Evolutionary conservation across 2,329 filamentous ascomycete species (phyloP).

Genomic region (Aspergillus carbonarius): DNA sequence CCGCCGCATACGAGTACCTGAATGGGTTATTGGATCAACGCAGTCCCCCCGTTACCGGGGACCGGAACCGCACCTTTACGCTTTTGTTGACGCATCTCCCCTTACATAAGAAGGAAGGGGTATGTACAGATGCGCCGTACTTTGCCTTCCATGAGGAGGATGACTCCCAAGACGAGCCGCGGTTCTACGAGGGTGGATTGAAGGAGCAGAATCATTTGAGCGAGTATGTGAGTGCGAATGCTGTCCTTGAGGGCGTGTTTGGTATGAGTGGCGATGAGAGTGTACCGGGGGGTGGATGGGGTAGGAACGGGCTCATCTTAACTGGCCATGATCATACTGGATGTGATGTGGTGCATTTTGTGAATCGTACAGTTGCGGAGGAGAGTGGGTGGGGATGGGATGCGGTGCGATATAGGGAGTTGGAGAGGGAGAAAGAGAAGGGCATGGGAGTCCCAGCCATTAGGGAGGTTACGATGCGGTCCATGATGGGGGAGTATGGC

Average conservation of each 20-base stretch:
- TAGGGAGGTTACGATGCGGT: slow-evolving; percentile 87
- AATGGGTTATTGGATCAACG: slow-evolving; percentile 60
- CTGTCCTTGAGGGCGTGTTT: slow-evolving; percentile 80
- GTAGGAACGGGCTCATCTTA: slow-evolving; percentile 74
- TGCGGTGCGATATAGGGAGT: slow-evolving; percentile 30
- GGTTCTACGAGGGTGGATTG: slow-evolving; percentile 50
- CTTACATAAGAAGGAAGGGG: slow-evolving; percentile 74
- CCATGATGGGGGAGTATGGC: slow-evolving; percentile 98
- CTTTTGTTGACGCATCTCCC: slow-evolving; percentile 90
- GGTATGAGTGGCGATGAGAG: slow-evolving; percentile 66
- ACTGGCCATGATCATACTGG: slow-evolving; percentile 96
- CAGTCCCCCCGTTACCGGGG: slow-evolving; percentile 54
- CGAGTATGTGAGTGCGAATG: slow-evolving; percentile 63
- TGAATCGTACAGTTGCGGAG: slow-evolving; percentile 58
- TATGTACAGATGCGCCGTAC: slow-evolving; percentile 81
- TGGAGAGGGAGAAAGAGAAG: background rate
- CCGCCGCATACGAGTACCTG: slow-evolving; percentile 72
- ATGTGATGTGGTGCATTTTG: slow-evolving; percentile 83
- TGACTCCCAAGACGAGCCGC: slow-evolving; percentile 61
- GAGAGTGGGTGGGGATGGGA: slow-evolving; percentile 33
- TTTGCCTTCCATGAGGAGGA: slow-evolving; percentile 72
- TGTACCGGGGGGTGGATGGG: slow-evolving; percentile 61
- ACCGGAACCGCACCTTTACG: slow-evolving; percentile 66
- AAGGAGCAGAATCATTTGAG: slow-evolving; percentile 91
- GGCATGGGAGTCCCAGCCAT: slow-evolving; percentile 46